A percentile compares a stretch with the other conserved stretches of the same genome.
phyloP scores from a whole-genome alignment of 2,329 filamentous ascomycete genomes.

The Colletotrichum sp. region DNA sequence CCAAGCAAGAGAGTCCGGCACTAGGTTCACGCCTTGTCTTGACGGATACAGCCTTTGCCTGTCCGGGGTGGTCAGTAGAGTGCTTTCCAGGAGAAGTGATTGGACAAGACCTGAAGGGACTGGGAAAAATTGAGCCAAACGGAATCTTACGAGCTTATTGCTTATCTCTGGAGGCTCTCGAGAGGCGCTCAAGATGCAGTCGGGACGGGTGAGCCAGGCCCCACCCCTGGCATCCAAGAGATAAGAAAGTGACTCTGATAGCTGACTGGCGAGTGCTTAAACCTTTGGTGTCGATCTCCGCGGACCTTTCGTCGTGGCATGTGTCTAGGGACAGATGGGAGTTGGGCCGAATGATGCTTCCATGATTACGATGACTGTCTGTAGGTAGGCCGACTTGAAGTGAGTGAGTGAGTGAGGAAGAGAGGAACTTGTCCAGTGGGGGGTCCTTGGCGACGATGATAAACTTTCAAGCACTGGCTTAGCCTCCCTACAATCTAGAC shows the following conservation, averaged over 20 bases:
- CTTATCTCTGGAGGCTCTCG: constrained; percentile 17
- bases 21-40: constrained; percentile 18
- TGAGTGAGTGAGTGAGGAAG: neutral
- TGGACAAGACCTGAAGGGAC: neutral
- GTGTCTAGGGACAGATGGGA: neutral
- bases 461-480: neutral
- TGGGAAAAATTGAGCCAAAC: constrained; percentile 8
- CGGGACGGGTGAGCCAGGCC: constrained; percentile 12
- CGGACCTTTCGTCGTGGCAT: neutral
- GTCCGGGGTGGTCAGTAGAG: constrained; percentile 4
- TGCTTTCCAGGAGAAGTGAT: neutral
- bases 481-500: neutral
- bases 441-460: neutral
- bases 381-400: neutral
- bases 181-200: constrained; percentile 15
- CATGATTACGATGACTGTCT: neutral
- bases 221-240: constrained; percentile 22
- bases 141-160: constrained; percentile 15
- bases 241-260: constrained; percentile 14
- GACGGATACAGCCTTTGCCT: constrained; percentile 2
- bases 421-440: neutral
- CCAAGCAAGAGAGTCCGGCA: neutral
- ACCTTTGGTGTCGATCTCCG: constrained; percentile 14
- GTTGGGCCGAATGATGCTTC: neutral
- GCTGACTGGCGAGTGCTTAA: constrained; percentile 10